These are phyloP conservation scores for Filobasidium uniguttulatum DNA, from an alignment of 1,284 basidiomycete genomes.

Conservation along the genomic window DNA sequence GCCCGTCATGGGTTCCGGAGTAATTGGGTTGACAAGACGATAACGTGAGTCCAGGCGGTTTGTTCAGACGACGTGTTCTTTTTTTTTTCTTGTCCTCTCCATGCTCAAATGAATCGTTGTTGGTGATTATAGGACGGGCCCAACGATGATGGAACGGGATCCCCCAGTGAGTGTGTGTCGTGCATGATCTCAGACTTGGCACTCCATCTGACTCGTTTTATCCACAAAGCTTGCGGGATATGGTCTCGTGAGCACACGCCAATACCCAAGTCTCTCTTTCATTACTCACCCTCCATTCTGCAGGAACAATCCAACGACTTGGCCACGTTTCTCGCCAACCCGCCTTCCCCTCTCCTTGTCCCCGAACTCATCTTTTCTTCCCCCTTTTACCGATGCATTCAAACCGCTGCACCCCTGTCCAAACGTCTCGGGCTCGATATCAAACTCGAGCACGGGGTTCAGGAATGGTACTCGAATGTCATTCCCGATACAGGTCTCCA, in stretches of 20 bases:
- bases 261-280: not conserved
- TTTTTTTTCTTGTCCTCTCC: not conserved
- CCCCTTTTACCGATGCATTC: slow-evolving; percentile 42
- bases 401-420: slow-evolving; percentile 37
- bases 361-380: slow-evolving; percentile 30
- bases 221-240: too few species aligned
- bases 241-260: too few species aligned
- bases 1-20: slow-evolving; percentile 40
- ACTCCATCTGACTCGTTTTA: too few species aligned
- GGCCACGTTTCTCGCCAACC: slow-evolving; percentile 22
- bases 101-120: too few species aligned
- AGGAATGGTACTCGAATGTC: slow-evolving; percentile 38
- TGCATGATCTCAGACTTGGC: too few species aligned
- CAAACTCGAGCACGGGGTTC: slow-evolving; percentile 38
- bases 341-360: slow-evolving; percentile 20
- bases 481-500: slow-evolving; percentile 28
- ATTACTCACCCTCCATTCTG: not conserved
- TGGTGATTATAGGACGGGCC: slow-evolving; percentile 23
- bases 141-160: slow-evolving; percentile 40
- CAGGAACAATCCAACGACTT: slow-evolving; percentile 18
- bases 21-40: slow-evolving; percentile 32
- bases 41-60: slow-evolving; percentile 13
- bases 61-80: not conserved
- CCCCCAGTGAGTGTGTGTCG: slow-evolving; percentile 28
- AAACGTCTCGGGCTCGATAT: slow-evolving; percentile 27